Percentiles rank a stretch among this genome's conserved stretches.
phyloP scores from a whole-genome alignment of 139 green algal genomes.

The Chlamydomonas eustigma region DNA sequence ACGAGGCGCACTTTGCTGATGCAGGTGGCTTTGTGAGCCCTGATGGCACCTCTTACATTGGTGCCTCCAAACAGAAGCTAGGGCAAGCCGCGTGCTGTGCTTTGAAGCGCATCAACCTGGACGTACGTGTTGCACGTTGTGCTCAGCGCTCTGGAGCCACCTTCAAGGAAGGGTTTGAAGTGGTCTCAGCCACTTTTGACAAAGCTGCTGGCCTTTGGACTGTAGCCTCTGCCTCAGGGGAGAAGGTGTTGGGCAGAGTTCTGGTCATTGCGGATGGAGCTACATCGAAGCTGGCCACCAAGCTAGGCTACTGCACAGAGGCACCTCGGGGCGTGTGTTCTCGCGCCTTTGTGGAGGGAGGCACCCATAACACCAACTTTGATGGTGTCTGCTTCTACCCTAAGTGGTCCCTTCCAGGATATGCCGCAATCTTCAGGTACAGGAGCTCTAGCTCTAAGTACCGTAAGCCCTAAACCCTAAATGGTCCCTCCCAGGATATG shows the following conservation, averaged over 20 bases:
- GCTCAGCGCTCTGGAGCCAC: conserved; percentile 61
- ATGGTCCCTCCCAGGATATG: conserved; percentile 70
- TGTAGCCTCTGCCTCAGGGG: conserved; percentile 53
- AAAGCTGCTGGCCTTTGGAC: conserved; percentile 71
- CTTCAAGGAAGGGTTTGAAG: conserved; percentile 81
- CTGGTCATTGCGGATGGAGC: conserved; percentile 85
- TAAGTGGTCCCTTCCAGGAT: conserved; percentile 73
- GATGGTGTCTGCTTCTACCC: conserved; percentile 78
- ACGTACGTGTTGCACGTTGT: conserved; percentile 47
- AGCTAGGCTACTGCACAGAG: conserved; percentile 87
- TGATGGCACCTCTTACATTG: conserved; percentile 81
- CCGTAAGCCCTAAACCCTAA: no score
- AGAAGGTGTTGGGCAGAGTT: conserved; percentile 55
- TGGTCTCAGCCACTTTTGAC: conserved; percentile 65
- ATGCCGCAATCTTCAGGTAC: conserved; percentile 34
- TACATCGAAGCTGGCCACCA: conserved; percentile 78
- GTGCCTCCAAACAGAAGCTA: conserved; percentile 34
- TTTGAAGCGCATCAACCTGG: conserved; percentile 83
- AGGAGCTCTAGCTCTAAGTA: neutral
- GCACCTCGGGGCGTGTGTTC: conserved; percentile 74
- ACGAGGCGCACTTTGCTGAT: conserved; percentile 86
- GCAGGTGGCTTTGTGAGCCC: conserved; percentile 68
- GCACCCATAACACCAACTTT: conserved; percentile 89
- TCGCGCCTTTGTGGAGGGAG: conserved; percentile 78
- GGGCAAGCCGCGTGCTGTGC: conserved; percentile 67